Percentiles rank a stretch among this genome's conserved stretches.
These are phyloP conservation scores for Yamadazyma dendronema DNA, from an alignment of 1,139 yeast genomes.

Conservation along the genomic window DNA sequence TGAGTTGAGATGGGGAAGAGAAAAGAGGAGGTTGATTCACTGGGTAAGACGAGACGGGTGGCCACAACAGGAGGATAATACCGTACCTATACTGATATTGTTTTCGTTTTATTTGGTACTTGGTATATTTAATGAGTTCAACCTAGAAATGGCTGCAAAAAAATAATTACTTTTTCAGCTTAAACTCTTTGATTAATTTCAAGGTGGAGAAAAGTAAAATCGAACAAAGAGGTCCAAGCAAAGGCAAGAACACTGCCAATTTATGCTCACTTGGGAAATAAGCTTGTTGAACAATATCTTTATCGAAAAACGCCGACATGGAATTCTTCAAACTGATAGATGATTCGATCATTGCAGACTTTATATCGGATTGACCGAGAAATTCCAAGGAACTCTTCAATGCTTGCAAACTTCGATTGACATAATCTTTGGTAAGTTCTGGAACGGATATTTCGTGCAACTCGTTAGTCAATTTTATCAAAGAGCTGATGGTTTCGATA, in stretches of 20 bases:
- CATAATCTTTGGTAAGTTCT: slow-evolving; percentile 50
- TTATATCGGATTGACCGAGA: slow-evolving; percentile 35
- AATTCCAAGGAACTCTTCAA: slow-evolving; percentile 32
- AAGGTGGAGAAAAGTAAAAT: slow-evolving; percentile 63
- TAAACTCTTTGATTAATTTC: slow-evolving; percentile 26
- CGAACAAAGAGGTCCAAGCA: slow-evolving; percentile 79
- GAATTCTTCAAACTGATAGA: slow-evolving; percentile 56
- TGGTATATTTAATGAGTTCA: no score
- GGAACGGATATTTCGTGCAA: slow-evolving; percentile 85
- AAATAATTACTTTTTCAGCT: slow-evolving; percentile 5
- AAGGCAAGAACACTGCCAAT: slow-evolving; percentile 86
- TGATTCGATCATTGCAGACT: slow-evolving; percentile 50
- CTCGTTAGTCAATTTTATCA: slow-evolving; percentile 63
- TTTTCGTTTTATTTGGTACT: background rate
- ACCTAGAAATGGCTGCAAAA: slow-evolving; percentile 2
- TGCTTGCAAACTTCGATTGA: slow-evolving; percentile 36
- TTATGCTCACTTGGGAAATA: slow-evolving; percentile 95
- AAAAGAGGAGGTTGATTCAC: background rate
- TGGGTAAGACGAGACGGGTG: background rate
- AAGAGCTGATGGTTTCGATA: slow-evolving; percentile 63
- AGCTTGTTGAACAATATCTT: slow-evolving; percentile 91
- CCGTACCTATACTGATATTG: background rate
- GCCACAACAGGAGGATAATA: background rate
- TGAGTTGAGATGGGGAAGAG: background rate
- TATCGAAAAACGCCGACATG: slow-evolving; percentile 84